Conservation (phyloP, 805 yeast genomes). For the Isabelozyma pseudorhagii region DNA sequence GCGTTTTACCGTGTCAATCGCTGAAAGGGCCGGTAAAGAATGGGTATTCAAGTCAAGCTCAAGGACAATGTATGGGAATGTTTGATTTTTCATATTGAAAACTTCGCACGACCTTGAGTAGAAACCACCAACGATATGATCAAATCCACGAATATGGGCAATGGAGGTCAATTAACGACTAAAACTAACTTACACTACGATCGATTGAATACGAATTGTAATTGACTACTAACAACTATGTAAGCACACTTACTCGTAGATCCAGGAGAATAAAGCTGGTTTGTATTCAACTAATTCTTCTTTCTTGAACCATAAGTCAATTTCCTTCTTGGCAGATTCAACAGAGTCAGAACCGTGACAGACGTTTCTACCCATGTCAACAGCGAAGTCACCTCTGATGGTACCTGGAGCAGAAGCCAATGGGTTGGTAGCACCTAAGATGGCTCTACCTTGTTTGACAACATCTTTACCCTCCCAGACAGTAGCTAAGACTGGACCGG, state of each 20-base stretch:
- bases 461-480: constrained; percentile 99
- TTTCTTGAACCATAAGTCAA: constrained; percentile 94
- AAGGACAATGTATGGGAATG: neutral
- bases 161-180: too few relatives aligned
- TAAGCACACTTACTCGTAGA: constrained; percentile 71
- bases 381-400: constrained; percentile 98
- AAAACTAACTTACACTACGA: constrained; percentile 18
- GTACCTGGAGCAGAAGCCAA: constrained; percentile 97
- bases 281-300: constrained; percentile 94
- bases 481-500: constrained; percentile 98
- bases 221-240: too few relatives aligned
- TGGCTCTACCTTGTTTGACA: constrained; percentile 96
- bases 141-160: too few relatives aligned
- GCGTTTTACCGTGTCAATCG: too few relatives aligned
- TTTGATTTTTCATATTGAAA: neutral
- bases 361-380: constrained; percentile 99
- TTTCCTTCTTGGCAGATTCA: constrained; percentile 95
- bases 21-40: neutral
- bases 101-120: constrained; percentile 7
- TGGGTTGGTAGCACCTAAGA: constrained; percentile 99
- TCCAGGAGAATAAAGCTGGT: constrained; percentile 80
- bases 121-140: too few relatives aligned
- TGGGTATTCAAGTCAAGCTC: neutral
- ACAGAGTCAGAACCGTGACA: constrained; percentile 99
- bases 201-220: constrained; percentile 9